These are phyloP conservation scores for Fraxinus velutina DNA, from an alignment of 305 asterid genomes.

Conservation along the genomic window DNA sequence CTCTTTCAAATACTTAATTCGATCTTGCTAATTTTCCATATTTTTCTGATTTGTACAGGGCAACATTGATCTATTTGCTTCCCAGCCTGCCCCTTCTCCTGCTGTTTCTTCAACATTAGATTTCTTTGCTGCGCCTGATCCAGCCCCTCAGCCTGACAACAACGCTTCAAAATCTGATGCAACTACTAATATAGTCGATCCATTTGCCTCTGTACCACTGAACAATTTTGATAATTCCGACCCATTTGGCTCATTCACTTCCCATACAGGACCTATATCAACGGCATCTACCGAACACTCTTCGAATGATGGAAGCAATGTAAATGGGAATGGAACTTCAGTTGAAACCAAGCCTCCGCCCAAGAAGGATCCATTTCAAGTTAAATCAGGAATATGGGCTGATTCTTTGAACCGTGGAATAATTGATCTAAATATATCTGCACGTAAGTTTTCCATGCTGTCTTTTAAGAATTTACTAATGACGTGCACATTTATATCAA, in stretches of 20 bases:
- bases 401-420: conserved; percentile 65
- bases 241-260: conserved; percentile 55
- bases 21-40: conserved; percentile 9
- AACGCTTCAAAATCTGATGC: conserved; percentile 38
- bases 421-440: conserved; percentile 60
- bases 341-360: conserved; percentile 38
- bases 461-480: neutral
- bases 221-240: conserved; percentile 51
- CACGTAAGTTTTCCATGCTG: conserved; percentile 59
- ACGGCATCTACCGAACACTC: conserved; percentile 34
- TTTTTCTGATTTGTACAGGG: conserved; percentile 36
- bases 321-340: conserved; percentile 38
- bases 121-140: conserved; percentile 65
- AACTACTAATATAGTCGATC: conserved; percentile 43
- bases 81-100: conserved; percentile 50
- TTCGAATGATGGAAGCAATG: conserved; percentile 35
- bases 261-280: conserved; percentile 39
- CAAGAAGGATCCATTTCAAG: conserved; percentile 45
- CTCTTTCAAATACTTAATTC: neutral
- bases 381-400: conserved; percentile 63
- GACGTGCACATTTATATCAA: neutral
- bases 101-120: conserved; percentile 55
- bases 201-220: conserved; percentile 68
- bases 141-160: conserved; percentile 37
- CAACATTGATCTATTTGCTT: conserved; percentile 65